phyloP scores from a whole-genome alignment of 495 filamentous ascomycete species.

The Mytilinidion resinicola region DNA sequence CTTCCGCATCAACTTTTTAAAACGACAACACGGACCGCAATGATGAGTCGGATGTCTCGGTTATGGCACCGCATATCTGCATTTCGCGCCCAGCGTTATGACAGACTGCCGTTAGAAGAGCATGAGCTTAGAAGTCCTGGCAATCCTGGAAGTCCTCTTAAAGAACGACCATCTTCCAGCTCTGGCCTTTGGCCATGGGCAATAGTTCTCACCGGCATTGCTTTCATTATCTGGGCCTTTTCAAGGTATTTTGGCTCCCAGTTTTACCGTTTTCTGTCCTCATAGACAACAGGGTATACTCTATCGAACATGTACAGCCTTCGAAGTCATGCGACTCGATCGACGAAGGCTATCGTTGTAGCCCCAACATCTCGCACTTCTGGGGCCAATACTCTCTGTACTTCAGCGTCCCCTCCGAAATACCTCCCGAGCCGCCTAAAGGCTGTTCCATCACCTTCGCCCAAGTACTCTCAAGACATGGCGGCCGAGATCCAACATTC shows the following conservation, averaged over 20 bases:
- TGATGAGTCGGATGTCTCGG: slow-evolving; percentile 4
- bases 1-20: neutral
- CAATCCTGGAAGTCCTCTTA: slow-evolving; percentile 7
- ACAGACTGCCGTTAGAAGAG: slow-evolving; percentile 10
- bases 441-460: slow-evolving; percentile 69
- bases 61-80: slow-evolving; percentile 17
- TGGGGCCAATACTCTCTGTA: slow-evolving; percentile 89
- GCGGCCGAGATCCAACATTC: slow-evolving; percentile 70
- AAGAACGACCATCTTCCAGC: neutral
- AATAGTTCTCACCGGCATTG: slow-evolving; percentile 1
- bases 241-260: slow-evolving; percentile 9
- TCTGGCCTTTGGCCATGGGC: neutral
- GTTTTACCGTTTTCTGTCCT: neutral
- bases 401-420: slow-evolving; percentile 61
- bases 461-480: slow-evolving; percentile 74
- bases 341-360: slow-evolving; percentile 58
- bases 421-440: slow-evolving; percentile 50
- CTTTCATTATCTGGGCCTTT: slow-evolving; percentile 10
- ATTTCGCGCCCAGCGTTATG: neutral
- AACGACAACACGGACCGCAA: too few relatives aligned
- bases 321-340: slow-evolving; percentile 43
- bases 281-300: neutral
- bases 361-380: slow-evolving; percentile 52
- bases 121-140: slow-evolving; percentile 8
- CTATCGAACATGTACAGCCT: neutral